Evolutionary conservation across 495 filamentous ascomycete genomes (phyloP).

Genomic region (Penicillium pancosmium): DNA sequence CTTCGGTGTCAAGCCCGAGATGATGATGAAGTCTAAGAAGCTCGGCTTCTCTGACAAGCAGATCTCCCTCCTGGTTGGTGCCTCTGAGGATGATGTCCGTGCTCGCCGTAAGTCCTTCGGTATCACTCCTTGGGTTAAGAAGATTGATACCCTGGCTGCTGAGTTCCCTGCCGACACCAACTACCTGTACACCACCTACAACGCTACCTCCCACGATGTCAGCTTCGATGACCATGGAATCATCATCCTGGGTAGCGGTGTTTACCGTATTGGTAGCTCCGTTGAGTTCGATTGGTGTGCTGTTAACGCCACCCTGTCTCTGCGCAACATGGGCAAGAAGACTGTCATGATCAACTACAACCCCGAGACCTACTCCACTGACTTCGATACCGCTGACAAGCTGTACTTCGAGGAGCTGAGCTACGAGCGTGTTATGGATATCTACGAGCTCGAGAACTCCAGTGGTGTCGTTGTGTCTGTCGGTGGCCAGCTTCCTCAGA

Average conservation of each 20-base stretch:
- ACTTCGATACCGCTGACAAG: conserved; percentile 92
- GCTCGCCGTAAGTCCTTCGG: conserved; percentile 83
- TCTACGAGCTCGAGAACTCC: conserved; percentile 90
- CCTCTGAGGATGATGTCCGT: conserved; percentile 87
- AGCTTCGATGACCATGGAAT: conserved; percentile 93
- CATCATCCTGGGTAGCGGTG: conserved; percentile 87
- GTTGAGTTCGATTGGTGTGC: conserved; percentile 99
- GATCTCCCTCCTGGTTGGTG: conserved; percentile 83
- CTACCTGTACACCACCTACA: conserved; percentile 98
- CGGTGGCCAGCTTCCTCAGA: conserved; percentile 94
- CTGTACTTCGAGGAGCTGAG: conserved; percentile 97
- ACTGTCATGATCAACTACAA: conserved; percentile 99
- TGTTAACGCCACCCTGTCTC: conserved; percentile 86
- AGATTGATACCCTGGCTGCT: conserved; percentile 94
- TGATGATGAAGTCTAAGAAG: conserved; percentile 90
- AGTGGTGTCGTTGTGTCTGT: conserved; percentile 92
- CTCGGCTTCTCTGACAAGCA: conserved; percentile 96
- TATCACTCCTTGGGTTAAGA: conserved; percentile 90
- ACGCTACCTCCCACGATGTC: conserved; percentile 92
- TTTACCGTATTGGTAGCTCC: conserved; percentile 95
- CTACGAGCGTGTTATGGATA: conserved; percentile 98
- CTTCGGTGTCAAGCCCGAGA: conserved; percentile 81
- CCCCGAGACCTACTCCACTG: conserved; percentile 86
- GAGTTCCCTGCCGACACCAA: conserved; percentile 98
- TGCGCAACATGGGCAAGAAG: conserved; percentile 90